A percentile compares a stretch with the other conserved stretches of the same genome.
Conservation (phyloP, 2,329 filamentous ascomycete genomes). For the Malbranchea cinnamomea region DNA sequence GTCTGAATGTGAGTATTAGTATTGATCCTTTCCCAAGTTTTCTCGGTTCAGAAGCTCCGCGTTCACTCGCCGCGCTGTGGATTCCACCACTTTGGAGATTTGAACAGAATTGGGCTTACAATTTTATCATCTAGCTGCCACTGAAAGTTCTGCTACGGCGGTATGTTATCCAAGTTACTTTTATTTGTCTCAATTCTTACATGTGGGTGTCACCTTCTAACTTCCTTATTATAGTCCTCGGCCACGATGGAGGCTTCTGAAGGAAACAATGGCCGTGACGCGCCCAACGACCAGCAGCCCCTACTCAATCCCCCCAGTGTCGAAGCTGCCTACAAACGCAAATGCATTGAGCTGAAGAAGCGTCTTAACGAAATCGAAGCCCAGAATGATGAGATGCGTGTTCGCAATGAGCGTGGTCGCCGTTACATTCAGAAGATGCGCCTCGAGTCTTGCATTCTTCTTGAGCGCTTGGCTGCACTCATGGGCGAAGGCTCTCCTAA, state of each 20-base stretch:
- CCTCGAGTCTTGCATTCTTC: slow-evolving; percentile 37
- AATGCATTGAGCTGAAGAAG: slow-evolving; percentile 89
- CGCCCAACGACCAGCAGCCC: slow-evolving; percentile 7
- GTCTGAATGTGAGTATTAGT: too few relatives aligned
- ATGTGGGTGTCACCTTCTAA: too few relatives aligned
- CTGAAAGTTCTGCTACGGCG: too few relatives aligned
- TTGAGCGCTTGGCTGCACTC: slow-evolving; percentile 26
- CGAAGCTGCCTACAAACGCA: slow-evolving; percentile 87
- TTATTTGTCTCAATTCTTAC: too few relatives aligned
- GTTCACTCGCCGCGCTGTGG: too few relatives aligned
- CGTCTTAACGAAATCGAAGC: slow-evolving; percentile 85
- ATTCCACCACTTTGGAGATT: too few relatives aligned
- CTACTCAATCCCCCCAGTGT: slow-evolving; percentile 63
- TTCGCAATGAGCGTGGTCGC: slow-evolving; percentile 64
- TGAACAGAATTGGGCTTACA: too few relatives aligned
- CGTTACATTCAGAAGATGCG: slow-evolving; percentile 84
- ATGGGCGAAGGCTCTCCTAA: slow-evolving; percentile 18
- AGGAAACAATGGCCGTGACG: slow-evolving; percentile 2
- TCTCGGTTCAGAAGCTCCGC: too few relatives aligned
- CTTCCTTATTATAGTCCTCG: too few relatives aligned
- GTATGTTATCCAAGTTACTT: too few relatives aligned
- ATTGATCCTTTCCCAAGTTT: too few relatives aligned
- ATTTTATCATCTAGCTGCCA: too few relatives aligned
- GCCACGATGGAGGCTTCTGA: slow-evolving; percentile 18
- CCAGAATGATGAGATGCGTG: slow-evolving; percentile 69